phyloP scores from a whole-genome alignment of 2,329 filamentous ascomycete genomes.

The Dichotomopilus funicola region DNA sequence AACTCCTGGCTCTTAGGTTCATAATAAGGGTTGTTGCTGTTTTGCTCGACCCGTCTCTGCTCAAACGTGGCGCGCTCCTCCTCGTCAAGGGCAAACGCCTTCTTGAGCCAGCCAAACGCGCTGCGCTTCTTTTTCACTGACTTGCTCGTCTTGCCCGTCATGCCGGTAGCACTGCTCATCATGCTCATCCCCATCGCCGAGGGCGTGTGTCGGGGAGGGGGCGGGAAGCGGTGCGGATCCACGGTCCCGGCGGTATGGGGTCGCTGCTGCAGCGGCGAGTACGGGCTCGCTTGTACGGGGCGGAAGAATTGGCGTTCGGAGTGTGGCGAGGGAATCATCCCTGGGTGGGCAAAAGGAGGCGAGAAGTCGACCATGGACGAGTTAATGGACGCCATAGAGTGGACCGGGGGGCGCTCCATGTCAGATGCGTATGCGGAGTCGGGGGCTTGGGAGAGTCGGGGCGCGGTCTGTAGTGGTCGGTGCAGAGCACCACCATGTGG shows the following conservation, averaged over 20 bases:
- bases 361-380: conserved; percentile 30
- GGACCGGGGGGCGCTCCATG: conserved; percentile 35
- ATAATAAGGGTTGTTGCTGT: conserved; percentile 44
- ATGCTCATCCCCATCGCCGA: conserved; percentile 53
- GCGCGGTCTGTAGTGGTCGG: conserved; percentile 27
- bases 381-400: conserved; percentile 30
- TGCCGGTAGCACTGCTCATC: conserved; percentile 47
- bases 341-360: conserved; percentile 33
- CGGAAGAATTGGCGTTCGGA: conserved; percentile 54
- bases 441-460: conserved; percentile 31
- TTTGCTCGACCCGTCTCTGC: conserved; percentile 42
- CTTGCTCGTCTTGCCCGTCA: conserved; percentile 37
- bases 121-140: conserved; percentile 59
- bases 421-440: conserved; percentile 46
- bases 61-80: conserved; percentile 57
- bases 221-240: conserved; percentile 24
- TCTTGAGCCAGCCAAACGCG: conserved; percentile 62
- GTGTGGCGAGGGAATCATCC: conserved; percentile 40
- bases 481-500: conserved; percentile 32
- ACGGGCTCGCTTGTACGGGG: conserved; percentile 55
- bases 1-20: conserved; percentile 46
- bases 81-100: conserved; percentile 59
- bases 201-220: conserved; percentile 42
- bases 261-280: conserved; percentile 56
- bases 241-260: conserved; percentile 47